Base-by-base conservation (phyloP, 306 rosid genomes). In the Trichosanthes cucumerina region DNA sequence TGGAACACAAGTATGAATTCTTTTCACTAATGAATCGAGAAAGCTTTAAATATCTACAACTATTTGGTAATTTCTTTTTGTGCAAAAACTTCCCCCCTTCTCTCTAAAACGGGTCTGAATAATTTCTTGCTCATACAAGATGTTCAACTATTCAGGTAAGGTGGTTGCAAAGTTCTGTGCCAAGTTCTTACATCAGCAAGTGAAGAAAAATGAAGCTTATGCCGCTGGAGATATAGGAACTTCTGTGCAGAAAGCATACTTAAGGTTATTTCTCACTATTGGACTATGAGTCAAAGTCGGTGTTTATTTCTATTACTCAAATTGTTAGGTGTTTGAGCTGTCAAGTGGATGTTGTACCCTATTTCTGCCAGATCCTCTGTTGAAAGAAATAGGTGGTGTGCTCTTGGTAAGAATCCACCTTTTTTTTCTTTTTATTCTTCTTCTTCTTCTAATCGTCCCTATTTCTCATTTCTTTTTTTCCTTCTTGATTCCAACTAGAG, bases 91-190 rank as follows among this genome's bases (percentile, higher is more conserved):
- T n/a, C 69, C 7, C 69, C 66, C 9, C 24, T 13, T 18, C 36
- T 43, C 2, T 9, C 18, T 33, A 8, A 23, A 26, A 74, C 6
- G 24, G 12, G 16, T 31, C 59, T 24, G 60, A 73, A 49, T 16
- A 73, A 13, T 18, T 41, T 53, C 19, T 24, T 78, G 57, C 82
- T 88, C 68, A 84, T 78, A 69, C 34, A 26, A 80, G 79, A 58
- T 73, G 72, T 75, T 77, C 78, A 76, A 85, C 72, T 76, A 76
- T 88, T 66, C 89, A 95, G 99, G 97, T 78, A 95, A 89, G 90
- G 99, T 92, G 80, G 99, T 95, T 77, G 97, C 99, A 9, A 95
- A 92, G 85, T 95, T 95, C 82, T 95, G 99, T 84, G 96, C 97
- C 0, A 95, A 92, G 90, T 92, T 78, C 86, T 97, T 95, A 80